phyloP scores from a whole-genome alignment of 441 rosid species.

The Kokia cookei region DNA sequence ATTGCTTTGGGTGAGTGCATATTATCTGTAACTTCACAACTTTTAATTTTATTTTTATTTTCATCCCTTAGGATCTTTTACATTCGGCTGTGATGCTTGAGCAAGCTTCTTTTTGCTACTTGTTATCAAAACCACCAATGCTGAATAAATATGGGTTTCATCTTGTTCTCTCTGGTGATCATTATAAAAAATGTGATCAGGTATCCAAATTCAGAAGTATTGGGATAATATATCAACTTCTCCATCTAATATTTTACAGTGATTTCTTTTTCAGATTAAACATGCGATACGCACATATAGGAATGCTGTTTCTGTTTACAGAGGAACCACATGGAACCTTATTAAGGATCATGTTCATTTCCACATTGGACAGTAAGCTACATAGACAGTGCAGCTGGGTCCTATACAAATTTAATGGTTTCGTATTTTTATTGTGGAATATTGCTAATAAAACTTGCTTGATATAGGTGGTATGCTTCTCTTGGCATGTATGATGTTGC shows the following conservation, averaged over 20 bases:
- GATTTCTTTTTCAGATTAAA: conserved; percentile 52
- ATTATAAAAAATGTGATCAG: conserved; percentile 92
- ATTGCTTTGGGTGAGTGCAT: conserved; percentile 25
- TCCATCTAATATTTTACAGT: not conserved
- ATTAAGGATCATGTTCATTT: conserved; percentile 96
- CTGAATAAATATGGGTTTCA: conserved; percentile 96
- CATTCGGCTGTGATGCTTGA: conserved; percentile 99
- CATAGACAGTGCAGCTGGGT: conserved; percentile 13
- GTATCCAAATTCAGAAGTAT: conserved; percentile 32
- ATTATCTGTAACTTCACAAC: conserved; percentile 18
- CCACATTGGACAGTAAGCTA: conserved; percentile 93
- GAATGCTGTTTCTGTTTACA: conserved; percentile 84
- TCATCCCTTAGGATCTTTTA: conserved; percentile 60
- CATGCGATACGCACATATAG: conserved; percentile 93
- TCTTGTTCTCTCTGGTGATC: conserved; percentile 97
- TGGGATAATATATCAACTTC: not conserved
- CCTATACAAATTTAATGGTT: conserved; percentile 8
- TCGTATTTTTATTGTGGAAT: conserved; percentile 10
- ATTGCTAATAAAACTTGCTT: conserved; percentile 13
- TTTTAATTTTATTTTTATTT: conserved; percentile 2
- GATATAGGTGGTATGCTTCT: conserved; percentile 82
- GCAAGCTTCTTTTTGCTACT: conserved; percentile 98
- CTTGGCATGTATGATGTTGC: conserved; percentile 95
- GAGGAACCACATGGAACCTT: conserved; percentile 80
- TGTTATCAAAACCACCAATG: conserved; percentile 88